Evolutionary conservation across 2,329 filamentous ascomycete genomes (phyloP).

Genomic region (Immersiporthe knoxdaviesiana): DNA sequence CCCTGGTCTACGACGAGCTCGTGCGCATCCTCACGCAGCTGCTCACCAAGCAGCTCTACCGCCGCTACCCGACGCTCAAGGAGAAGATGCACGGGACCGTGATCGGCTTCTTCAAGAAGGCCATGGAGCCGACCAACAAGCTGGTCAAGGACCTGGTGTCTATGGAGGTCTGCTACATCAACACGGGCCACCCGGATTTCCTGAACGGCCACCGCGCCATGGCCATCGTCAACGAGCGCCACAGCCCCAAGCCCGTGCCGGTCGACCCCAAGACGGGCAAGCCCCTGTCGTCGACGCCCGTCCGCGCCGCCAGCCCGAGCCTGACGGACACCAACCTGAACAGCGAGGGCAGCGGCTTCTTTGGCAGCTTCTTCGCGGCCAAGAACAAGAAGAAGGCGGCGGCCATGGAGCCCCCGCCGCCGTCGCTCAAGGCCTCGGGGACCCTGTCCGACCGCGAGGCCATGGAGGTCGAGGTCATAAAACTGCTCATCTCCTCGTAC

Average conservation of each 20-base stretch:
- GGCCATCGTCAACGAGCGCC: slow-evolving; percentile 95
- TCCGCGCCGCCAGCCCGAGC: slow-evolving; percentile 75
- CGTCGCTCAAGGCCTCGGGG: slow-evolving; percentile 91
- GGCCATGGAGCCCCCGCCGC: slow-evolving; percentile 96
- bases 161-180: slow-evolving; percentile 98
- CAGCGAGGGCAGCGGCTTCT: slow-evolving; percentile 75
- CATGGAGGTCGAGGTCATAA: slow-evolving; percentile 98
- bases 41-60: slow-evolving; percentile 85
- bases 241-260: slow-evolving; percentile 87
- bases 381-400: slow-evolving; percentile 99
- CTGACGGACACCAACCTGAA: slow-evolving; percentile 53
- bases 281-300: slow-evolving; percentile 74
- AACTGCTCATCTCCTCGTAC: slow-evolving; percentile 94
- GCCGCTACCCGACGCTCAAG: slow-evolving; percentile 90
- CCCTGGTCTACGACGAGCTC: slow-evolving; percentile 94
- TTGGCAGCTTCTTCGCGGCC: slow-evolving; percentile 96
- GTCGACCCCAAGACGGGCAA: slow-evolving; percentile 99
- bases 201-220: slow-evolving; percentile 91
- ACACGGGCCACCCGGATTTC: slow-evolving; percentile 98
- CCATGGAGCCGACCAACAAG: slow-evolving; percentile 98
- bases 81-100: slow-evolving; percentile 96
- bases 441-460: slow-evolving; percentile 91
- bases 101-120: slow-evolving; percentile 95
- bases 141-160: slow-evolving; percentile 87
- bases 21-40: slow-evolving; percentile 93